Percentiles rank a stretch among this genome's conserved stretches.
Evolutionary conservation across 2,329 filamentous ascomycete species (phyloP).

Genomic region (Madurella mycetomatis): DNA sequence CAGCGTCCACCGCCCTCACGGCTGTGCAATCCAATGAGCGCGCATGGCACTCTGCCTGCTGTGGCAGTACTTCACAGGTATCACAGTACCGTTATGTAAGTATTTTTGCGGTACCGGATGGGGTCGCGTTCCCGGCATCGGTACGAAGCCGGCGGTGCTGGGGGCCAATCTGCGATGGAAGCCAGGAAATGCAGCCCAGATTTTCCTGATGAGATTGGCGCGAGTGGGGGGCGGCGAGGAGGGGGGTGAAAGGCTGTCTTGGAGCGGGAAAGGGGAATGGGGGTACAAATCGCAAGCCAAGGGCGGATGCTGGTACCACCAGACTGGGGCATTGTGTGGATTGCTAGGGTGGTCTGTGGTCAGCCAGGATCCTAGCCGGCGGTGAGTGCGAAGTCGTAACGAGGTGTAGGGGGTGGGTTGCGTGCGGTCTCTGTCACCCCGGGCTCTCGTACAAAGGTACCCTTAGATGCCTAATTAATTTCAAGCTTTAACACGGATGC

Average conservation of each 20-base stretch:
- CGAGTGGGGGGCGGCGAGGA: slow-evolving; percentile 12
- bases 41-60: slow-evolving; percentile 10
- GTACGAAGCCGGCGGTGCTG: background rate
- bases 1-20: background rate
- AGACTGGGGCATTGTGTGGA: slow-evolving; percentile 17
- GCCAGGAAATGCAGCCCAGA: slow-evolving; percentile 18
- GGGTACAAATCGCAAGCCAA: slow-evolving; percentile 15
- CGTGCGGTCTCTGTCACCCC: no score
- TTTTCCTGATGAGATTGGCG: slow-evolving; percentile 20
- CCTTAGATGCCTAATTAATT: no score
- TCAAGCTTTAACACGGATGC: no score
- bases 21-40: slow-evolving; percentile 1
- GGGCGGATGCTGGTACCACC: slow-evolving; percentile 16
- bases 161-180: slow-evolving; percentile 11
- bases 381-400: slow-evolving; percentile 17
- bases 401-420: background rate
- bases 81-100: background rate
- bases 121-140: background rate
- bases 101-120: background rate
- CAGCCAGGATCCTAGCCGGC: slow-evolving; percentile 19
- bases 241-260: background rate
- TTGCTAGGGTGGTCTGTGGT: slow-evolving; percentile 14
- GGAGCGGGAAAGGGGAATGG: slow-evolving; percentile 13
- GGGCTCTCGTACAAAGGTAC: no score
- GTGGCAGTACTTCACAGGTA: background rate